Conservation (phyloP, 768 basidiomycete species). For the Boletus coccyginus region DNA sequence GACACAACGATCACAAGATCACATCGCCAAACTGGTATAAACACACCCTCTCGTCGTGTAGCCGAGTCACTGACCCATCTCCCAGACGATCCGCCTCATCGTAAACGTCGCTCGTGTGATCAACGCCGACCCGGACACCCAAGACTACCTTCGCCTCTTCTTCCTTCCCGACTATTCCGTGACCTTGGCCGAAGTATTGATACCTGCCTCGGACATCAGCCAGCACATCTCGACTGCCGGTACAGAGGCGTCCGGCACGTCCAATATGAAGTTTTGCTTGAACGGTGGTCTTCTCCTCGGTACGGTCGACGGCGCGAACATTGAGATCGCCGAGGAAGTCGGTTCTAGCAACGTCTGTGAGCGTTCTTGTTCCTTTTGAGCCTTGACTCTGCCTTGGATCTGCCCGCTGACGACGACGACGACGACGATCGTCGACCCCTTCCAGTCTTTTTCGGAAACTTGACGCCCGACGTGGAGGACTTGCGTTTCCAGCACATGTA, state of each 20-base stretch:
- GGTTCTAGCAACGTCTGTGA: conserved; percentile 88
- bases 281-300: conserved; percentile 89
- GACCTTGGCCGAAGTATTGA: conserved; percentile 77
- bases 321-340: conserved; percentile 95
- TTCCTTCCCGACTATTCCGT: conserved; percentile 98
- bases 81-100: conserved; percentile 86
- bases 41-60: neutral
- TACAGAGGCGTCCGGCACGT: conserved; percentile 83
- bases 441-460: conserved; percentile 84
- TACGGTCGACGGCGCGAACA: conserved; percentile 94
- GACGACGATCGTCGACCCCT: neutral
- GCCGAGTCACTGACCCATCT: neutral
- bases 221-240: conserved; percentile 98
- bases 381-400: too few species aligned
- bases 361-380: neutral
- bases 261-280: conserved; percentile 87
- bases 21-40: conserved; percentile 83
- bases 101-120: conserved; percentile 78
- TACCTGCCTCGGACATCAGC: conserved; percentile 91
- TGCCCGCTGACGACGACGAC: neutral
- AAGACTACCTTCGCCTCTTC: conserved; percentile 81
- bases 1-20: conserved; percentile 47
- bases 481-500: conserved; percentile 85
- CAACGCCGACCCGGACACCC: conserved; percentile 79
- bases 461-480: conserved; percentile 85